Percentiles rank a stretch among this genome's conserved stretches.
phyloP scores from a whole-genome alignment of 768 basidiomycete species.

The Agrocybe pediades region DNA sequence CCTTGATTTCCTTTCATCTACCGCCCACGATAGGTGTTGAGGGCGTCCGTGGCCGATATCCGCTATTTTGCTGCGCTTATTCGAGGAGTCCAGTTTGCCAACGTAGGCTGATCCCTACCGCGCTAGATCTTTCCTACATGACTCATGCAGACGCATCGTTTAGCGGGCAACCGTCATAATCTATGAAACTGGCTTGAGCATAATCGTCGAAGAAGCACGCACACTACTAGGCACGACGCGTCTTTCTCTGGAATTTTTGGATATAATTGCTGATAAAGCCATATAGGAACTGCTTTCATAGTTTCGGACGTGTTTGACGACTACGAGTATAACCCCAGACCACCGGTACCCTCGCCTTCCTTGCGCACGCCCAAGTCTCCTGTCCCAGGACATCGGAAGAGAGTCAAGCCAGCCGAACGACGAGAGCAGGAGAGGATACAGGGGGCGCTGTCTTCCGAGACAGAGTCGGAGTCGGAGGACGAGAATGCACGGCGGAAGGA shows the following conservation, averaged over 20 bases:
- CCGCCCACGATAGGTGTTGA: conserved; percentile 50
- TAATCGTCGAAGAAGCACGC: conserved; percentile 85
- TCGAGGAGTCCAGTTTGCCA: conserved; percentile 79
- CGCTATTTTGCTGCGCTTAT: conserved; percentile 78
- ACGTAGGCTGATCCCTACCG: conserved; percentile 48
- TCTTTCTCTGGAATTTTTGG: background rate
- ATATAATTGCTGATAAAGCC: background rate
- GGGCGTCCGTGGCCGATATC: conserved; percentile 78
- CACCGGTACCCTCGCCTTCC: conserved; percentile 15
- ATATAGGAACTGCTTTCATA: conserved; percentile 82
- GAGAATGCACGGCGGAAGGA: conserved; percentile 20
- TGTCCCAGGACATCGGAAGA: conserved; percentile 11
- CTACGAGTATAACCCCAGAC: conserved; percentile 61
- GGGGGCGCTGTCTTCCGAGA: conserved; percentile 10
- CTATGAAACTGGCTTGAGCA: conserved; percentile 66
- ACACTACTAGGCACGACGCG: conserved; percentile 55
- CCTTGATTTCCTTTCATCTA: background rate
- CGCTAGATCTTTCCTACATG: background rate
- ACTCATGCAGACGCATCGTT: conserved; percentile 4
- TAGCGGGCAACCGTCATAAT: conserved; percentile 79
- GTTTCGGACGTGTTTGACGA: conserved; percentile 79
- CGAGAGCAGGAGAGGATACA: background rate
- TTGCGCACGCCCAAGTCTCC: conserved; percentile 3
- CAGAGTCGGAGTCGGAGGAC: conserved; percentile 22
- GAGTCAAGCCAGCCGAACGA: background rate